These are phyloP conservation scores for Cercospora nicotianae DNA, from an alignment of 2,329 filamentous ascomycete species.

Conservation along the genomic window DNA sequence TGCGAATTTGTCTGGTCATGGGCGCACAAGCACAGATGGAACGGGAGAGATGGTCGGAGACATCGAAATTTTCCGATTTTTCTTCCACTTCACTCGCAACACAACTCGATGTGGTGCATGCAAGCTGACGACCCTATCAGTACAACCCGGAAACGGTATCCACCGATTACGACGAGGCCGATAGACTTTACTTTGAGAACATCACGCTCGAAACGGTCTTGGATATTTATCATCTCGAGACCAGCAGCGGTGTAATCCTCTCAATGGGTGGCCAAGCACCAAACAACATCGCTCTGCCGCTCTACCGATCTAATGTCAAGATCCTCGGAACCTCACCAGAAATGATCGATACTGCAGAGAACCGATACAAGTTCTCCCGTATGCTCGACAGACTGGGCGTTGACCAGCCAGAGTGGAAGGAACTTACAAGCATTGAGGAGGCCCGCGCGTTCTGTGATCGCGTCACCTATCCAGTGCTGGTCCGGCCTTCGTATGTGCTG, in stretches of 20 bases:
- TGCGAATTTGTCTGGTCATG: background rate
- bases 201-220: constrained; percentile 65
- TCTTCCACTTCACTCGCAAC: background rate
- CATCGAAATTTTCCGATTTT: background rate
- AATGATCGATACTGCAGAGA: constrained; percentile 98
- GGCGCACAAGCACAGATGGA: background rate
- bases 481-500: constrained; percentile 93
- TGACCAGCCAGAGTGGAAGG: constrained; percentile 97
- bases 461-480: constrained; percentile 89
- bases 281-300: constrained; percentile 92
- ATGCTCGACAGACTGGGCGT: constrained; percentile 95
- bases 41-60: background rate
- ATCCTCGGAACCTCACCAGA: constrained; percentile 94
- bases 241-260: constrained; percentile 75
- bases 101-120: background rate
- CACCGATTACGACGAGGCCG: constrained; percentile 86
- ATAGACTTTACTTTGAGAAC: constrained; percentile 93
- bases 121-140: background rate
- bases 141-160: constrained; percentile 78
- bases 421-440: constrained; percentile 91
- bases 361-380: constrained; percentile 97
- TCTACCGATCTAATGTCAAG: constrained; percentile 86
- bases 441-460: constrained; percentile 82
- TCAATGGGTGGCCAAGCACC: constrained; percentile 97
- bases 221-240: constrained; percentile 89